Percentiles rank a stretch among this genome's conserved stretches.
Evolutionary conservation across 805 yeast genomes (phyloP).

Genomic region (Aciculoconidium aculeatum): DNA sequence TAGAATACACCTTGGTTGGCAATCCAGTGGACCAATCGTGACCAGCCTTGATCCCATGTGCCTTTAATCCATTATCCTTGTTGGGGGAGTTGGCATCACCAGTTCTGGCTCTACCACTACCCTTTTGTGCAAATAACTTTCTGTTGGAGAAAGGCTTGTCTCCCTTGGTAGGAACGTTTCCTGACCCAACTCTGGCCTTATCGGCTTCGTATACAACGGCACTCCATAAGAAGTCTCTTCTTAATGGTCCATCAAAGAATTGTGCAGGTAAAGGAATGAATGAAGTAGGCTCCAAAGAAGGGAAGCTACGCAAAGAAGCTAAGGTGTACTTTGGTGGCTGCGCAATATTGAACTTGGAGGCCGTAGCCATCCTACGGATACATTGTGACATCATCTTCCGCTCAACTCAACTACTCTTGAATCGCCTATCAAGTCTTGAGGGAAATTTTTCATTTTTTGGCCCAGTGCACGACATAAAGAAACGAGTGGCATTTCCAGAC

Average conservation of each 20-base stretch:
- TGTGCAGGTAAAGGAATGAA: slow-evolving; percentile 70
- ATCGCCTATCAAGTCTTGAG: neutral
- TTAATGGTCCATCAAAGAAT: slow-evolving; percentile 67
- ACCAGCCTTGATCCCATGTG: slow-evolving; percentile 86
- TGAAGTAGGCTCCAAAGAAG: slow-evolving; percentile 80
- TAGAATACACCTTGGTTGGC: slow-evolving; percentile 65
- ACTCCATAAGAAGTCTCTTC: slow-evolving; percentile 91
- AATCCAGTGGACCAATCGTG: slow-evolving; percentile 79
- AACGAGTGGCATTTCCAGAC: no score
- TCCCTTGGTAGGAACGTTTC: slow-evolving; percentile 79
- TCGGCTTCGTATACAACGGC: slow-evolving; percentile 93
- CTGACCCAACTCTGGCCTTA: slow-evolving; percentile 80
- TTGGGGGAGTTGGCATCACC: slow-evolving; percentile 96
- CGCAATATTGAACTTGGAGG: slow-evolving; percentile 17
- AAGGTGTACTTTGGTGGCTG: slow-evolving; percentile 67
- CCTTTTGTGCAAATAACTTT: slow-evolving; percentile 86
- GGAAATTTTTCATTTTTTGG: neutral
- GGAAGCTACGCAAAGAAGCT: slow-evolving; percentile 76
- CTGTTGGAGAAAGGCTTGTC: slow-evolving; percentile 80
- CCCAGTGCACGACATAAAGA: no score
- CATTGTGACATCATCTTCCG: slow-evolving; percentile 21
- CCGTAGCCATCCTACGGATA: slow-evolving; percentile 24
- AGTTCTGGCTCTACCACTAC: slow-evolving; percentile 89
- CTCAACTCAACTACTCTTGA: no score
- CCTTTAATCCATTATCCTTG: slow-evolving; percentile 83